phyloP scores from a whole-genome alignment of 2,329 filamentous ascomycete species.

The Rhynchosporium agropyri region DNA sequence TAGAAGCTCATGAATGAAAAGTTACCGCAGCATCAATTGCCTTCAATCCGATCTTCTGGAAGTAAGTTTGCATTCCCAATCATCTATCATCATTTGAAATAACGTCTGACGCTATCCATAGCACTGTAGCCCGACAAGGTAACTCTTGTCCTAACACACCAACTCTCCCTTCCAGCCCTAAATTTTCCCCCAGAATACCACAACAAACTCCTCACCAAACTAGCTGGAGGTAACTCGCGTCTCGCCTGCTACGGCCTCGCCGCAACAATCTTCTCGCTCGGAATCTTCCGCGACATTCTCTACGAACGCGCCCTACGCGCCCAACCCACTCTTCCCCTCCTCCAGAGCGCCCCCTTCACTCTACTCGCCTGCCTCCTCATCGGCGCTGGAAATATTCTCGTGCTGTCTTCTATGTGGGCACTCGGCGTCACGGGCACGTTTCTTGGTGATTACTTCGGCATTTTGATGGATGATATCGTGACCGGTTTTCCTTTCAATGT shows the following conservation, averaged over 20 bases:
- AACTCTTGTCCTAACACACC: constrained; percentile 30
- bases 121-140: constrained; percentile 84
- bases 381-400: constrained; percentile 76
- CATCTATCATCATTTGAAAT: not conserved
- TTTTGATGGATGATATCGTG: constrained; percentile 93
- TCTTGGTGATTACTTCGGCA: constrained; percentile 97
- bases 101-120: constrained; percentile 44
- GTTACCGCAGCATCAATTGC: constrained; percentile 81
- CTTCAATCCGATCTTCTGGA: constrained; percentile 99
- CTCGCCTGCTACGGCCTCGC: constrained; percentile 89
- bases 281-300: constrained; percentile 82
- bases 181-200: constrained; percentile 71
- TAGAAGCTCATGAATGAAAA: constrained; percentile 46
- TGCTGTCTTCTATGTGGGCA: constrained; percentile 86
- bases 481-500: constrained; percentile 96
- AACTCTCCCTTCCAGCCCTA: constrained; percentile 25
- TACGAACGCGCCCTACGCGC: constrained; percentile 82
- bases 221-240: constrained; percentile 77
- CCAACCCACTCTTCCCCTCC: constrained; percentile 73
- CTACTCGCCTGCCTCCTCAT: constrained; percentile 73
- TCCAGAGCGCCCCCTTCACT: constrained; percentile 61
- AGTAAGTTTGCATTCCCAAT: constrained; percentile 62
- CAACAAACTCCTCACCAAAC: constrained; percentile 83
- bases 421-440: constrained; percentile 96
- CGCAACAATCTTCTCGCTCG: constrained; percentile 85